phyloP scores from a whole-genome alignment of 805 yeast genomes.

The Starmerella powellii region DNA sequence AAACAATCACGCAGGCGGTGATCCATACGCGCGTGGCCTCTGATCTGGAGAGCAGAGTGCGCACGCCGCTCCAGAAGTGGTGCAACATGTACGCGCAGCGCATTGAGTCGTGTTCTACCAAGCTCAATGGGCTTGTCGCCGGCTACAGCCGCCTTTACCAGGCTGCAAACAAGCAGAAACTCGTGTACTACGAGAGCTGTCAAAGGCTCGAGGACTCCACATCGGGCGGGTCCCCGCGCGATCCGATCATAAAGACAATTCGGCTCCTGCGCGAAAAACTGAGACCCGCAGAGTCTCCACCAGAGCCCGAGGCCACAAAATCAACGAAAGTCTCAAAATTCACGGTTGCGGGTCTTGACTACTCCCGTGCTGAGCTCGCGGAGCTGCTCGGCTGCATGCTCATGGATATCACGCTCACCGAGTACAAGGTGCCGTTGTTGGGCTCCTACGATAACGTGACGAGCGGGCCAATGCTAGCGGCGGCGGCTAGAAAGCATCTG shows the following conservation, averaged over 20 bases:
- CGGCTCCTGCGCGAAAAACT: conserved; percentile 11
- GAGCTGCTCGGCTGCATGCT: conserved; percentile 36
- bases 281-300: not conserved
- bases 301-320: not conserved
- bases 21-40: conserved; percentile 47
- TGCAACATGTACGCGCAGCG: conserved; percentile 53
- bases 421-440: conserved; percentile 53
- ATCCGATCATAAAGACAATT: conserved; percentile 12
- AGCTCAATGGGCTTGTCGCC: conserved; percentile 38
- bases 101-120: conserved; percentile 43
- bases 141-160: conserved; percentile 36
- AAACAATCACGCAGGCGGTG: conserved; percentile 43
- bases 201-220: conserved; percentile 47
- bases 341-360: conserved; percentile 27
- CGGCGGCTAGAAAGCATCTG: conserved; percentile 45
- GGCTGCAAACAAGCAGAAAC: conserved; percentile 41
- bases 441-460: conserved; percentile 54
- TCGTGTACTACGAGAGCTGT: conserved; percentile 58
- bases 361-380: conserved; percentile 30
- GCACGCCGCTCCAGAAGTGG: conserved; percentile 62
- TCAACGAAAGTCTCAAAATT: not conserved
- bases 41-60: conserved; percentile 43
- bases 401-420: conserved; percentile 38
- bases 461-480: conserved; percentile 48
- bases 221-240: conserved; percentile 15